Conservation (phyloP, 129 eudicot genomes). For the Pseudognaphalium luteoalbum region DNA sequence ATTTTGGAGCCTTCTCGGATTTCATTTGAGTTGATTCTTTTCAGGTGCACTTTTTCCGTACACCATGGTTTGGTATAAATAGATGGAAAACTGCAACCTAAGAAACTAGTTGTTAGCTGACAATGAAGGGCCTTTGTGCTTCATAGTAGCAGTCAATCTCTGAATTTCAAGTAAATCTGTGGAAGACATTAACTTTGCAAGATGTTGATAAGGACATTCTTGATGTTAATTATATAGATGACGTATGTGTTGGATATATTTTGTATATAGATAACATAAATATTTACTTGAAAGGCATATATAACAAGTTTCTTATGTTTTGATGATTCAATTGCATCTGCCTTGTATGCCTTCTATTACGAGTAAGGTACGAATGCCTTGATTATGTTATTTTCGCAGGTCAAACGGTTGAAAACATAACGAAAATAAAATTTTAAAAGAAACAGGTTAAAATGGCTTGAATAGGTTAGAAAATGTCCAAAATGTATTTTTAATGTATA, state of each 20-base stretch:
- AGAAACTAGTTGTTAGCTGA: neutral
- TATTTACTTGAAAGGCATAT: neutral
- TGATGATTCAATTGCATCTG: neutral
- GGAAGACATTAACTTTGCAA: neutral
- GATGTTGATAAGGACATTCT: neutral
- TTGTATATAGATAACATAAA: conserved; percentile 3
- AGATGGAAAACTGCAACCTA: neutral
- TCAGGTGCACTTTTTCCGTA: neutral
- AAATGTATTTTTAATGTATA: too few relatives aligned
- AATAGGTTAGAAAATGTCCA: too few relatives aligned
- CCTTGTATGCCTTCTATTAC: neutral
- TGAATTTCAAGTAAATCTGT: neutral
- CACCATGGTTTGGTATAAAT: neutral
- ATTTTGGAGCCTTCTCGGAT: neutral
- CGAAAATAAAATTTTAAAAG: too few relatives aligned
- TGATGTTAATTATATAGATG: conserved; percentile 8
- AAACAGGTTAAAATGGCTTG: too few relatives aligned
- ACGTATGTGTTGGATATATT: neutral
- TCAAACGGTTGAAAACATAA: neutral
- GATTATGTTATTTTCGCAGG: neutral
- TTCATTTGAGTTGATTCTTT: neutral
- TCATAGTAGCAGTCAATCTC: neutral
- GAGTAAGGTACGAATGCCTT: neutral
- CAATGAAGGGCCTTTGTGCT: neutral
- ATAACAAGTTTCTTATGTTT: neutral